These are phyloP conservation scores for Microstegium vimineum DNA, from an alignment of 176 grass and related monocot species.

Conservation along the genomic window DNA sequence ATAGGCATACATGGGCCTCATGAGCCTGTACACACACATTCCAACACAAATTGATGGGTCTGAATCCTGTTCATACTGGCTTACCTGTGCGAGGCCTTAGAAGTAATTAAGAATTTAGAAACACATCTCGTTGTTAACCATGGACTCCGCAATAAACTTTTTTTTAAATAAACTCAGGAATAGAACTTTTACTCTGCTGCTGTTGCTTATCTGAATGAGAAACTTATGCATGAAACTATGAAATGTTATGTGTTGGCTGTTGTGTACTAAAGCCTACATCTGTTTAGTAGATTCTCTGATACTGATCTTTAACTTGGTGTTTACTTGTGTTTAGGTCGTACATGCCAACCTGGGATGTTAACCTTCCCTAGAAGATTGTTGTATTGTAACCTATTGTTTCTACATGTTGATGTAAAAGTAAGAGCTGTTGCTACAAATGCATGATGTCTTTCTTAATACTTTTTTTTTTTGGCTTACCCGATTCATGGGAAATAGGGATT, in stretches of 20 bases:
- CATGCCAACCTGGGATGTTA: slow-evolving; percentile 18
- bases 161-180: neutral
- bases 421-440: neutral
- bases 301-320: slow-evolving; percentile 18
- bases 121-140: neutral
- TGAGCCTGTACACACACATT: too few species aligned
- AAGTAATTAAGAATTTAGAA: neutral
- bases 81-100: neutral
- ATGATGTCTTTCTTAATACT: neutral
- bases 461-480: neutral
- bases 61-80: too few species aligned
- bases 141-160: neutral
- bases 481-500: slow-evolving; percentile 6
- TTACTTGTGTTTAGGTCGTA: slow-evolving; percentile 2
- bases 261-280: neutral
- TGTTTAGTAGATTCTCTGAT: neutral
- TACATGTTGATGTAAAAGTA: neutral
- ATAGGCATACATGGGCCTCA: too few species aligned
- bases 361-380: slow-evolving; percentile 18
- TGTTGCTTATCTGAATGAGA: neutral
- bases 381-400: slow-evolving; percentile 41
- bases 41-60: neutral
- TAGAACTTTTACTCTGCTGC: neutral
- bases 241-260: neutral
- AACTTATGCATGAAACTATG: neutral